Evolutionary conservation across 2,329 filamentous ascomycete genomes (phyloP).

Genomic region (Colletotrichum falcatum): DNA sequence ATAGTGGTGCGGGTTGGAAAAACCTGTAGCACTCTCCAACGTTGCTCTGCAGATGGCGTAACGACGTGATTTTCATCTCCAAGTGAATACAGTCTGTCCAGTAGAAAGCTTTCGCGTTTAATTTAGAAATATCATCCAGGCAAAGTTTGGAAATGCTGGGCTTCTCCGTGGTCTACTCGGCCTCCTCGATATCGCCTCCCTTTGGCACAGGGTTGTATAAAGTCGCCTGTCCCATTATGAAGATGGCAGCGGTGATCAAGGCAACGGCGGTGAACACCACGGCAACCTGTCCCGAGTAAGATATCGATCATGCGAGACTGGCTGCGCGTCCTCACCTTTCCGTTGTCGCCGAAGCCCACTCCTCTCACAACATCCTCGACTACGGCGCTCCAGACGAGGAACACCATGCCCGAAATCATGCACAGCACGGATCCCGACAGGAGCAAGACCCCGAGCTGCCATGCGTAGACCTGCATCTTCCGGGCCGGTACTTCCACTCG

Average conservation of each 20-base stretch:
- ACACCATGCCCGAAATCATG: conserved; percentile 42
- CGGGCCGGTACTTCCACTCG: conserved; percentile 32
- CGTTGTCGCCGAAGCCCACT: conserved; percentile 7
- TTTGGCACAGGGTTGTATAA: conserved; percentile 8
- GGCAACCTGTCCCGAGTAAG: neutral
- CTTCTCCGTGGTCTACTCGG: neutral
- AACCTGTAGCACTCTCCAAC: too few relatives aligned
- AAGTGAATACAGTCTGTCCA: neutral
- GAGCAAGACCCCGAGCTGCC: conserved; percentile 43
- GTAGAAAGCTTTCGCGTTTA: neutral
- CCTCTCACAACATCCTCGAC: neutral
- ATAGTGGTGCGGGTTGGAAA: too few relatives aligned
- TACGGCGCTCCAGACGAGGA: conserved; percentile 43
- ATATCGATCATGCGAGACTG: too few relatives aligned
- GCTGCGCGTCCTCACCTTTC: neutral
- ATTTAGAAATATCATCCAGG: neutral
- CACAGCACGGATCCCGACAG: conserved; percentile 42
- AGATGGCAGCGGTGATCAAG: neutral
- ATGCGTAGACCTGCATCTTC: conserved; percentile 43
- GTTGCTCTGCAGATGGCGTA: too few relatives aligned
- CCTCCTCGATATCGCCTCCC: conserved; percentile 1
- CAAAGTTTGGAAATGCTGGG: too few relatives aligned
- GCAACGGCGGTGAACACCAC: conserved; percentile 9
- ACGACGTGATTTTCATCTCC: too few relatives aligned
- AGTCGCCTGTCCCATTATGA: neutral